Evolutionary conservation across 176 grass and related monocot species (phyloP).

Genomic region (Raddia distichophylla): DNA sequence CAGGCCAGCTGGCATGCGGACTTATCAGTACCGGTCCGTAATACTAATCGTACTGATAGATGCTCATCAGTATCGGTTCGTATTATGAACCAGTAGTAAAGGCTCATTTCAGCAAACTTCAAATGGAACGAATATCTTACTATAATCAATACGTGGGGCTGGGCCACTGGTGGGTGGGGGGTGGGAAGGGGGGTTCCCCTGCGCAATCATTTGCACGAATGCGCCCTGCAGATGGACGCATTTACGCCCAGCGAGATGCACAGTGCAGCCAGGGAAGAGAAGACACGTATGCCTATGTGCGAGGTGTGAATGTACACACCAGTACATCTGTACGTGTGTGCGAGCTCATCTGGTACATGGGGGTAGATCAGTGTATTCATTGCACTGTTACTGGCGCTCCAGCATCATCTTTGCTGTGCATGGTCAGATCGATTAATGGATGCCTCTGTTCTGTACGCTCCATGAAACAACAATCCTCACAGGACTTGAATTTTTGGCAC

Average conservation of each 20-base stretch:
- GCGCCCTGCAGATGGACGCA: constrained; percentile 22
- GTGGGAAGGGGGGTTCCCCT: not conserved
- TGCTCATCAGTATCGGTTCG: no score
- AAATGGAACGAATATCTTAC: no score
- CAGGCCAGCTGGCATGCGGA: no score
- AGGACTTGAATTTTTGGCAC: no score
- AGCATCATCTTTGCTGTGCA: constrained; percentile 12
- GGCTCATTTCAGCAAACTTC: no score
- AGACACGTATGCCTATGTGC: no score
- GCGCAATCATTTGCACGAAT: constrained; percentile 37
- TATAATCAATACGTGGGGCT: not conserved
- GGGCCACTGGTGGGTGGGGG: constrained; percentile 21
- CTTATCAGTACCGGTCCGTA: no score
- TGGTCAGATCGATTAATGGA: not conserved
- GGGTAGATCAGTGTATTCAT: constrained; percentile 11
- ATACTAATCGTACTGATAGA: no score
- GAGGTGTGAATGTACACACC: no score
- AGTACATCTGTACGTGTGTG: not conserved
- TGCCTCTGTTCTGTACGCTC: no score
- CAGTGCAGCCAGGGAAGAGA: not conserved
- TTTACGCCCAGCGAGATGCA: not conserved
- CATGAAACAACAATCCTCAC: no score
- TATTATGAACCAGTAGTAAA: no score
- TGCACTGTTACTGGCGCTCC: not conserved
- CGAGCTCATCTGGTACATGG: not conserved